Evolutionary conservation across 345 rosid species (phyloP).

Genomic region (Eucalyptus camaldulensis): DNA sequence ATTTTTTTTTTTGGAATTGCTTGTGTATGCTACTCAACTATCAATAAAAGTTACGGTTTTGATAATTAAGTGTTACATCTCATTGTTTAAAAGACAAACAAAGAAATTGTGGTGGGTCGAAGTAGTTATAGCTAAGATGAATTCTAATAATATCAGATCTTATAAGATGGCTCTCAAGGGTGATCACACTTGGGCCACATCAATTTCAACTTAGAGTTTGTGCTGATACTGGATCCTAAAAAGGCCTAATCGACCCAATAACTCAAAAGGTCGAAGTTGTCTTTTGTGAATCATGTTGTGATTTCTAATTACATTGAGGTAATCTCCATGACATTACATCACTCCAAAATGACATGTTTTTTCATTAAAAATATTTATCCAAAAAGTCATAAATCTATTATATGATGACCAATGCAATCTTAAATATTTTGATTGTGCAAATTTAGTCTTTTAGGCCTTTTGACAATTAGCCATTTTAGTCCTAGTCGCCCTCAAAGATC

Average conservation of each 20-base stretch:
- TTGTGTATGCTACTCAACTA: neutral
- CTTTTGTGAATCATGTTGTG: neutral
- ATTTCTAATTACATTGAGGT: neutral
- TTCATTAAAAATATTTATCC: no score
- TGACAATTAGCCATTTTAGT: neutral
- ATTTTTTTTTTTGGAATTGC: neutral
- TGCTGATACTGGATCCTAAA: neutral
- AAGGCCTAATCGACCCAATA: neutral
- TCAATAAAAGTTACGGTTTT: neutral
- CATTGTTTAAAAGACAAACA: neutral
- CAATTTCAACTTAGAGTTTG: neutral
- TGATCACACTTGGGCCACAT: neutral
- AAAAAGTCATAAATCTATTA: fast-evolving
- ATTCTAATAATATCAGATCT: neutral
- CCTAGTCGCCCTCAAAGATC: fast-evolving
- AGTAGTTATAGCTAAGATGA: neutral
- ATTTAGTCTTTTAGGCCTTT: neutral
- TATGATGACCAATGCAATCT: neutral
- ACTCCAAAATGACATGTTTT: neutral
- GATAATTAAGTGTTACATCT: neutral
- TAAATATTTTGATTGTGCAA: no score
- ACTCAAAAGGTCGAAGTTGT: neutral
- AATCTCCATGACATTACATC: neutral
- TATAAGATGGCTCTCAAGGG: neutral
- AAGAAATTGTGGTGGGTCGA: neutral